Percentiles rank a stretch among this genome's conserved stretches.
Conservation (phyloP, 768 basidiomycete genomes). For the Erythrobasidium yunnanense region DNA sequence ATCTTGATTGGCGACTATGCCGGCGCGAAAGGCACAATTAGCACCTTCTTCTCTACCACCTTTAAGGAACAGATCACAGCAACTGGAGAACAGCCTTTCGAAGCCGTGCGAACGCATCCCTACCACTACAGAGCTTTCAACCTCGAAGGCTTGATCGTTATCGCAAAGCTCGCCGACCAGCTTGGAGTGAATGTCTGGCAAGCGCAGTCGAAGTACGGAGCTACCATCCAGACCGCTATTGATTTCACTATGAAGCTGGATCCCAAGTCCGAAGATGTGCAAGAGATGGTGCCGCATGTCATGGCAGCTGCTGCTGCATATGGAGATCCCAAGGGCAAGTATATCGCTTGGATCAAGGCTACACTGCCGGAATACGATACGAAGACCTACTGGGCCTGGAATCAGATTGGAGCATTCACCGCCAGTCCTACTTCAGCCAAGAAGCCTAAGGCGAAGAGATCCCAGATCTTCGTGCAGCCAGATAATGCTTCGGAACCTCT, state of each 20-base stretch:
- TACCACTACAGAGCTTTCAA: slow-evolving; percentile 62
- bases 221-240: slow-evolving; percentile 52
- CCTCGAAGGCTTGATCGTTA: slow-evolving; percentile 56
- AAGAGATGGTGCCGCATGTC: slow-evolving; percentile 52
- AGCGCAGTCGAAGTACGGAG: slow-evolving; percentile 47
- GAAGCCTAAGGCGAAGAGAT: background rate
- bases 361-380: slow-evolving; percentile 29
- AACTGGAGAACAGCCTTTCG: slow-evolving; percentile 56
- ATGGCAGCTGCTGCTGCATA: slow-evolving; percentile 53
- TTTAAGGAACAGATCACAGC: slow-evolving; percentile 51
- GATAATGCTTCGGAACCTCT: no score
- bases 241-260: slow-evolving; percentile 49
- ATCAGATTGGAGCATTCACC: slow-evolving; percentile 23
- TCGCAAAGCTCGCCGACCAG: slow-evolving; percentile 51
- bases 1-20: slow-evolving; percentile 49
- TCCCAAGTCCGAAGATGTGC: slow-evolving; percentile 45
- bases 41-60: slow-evolving; percentile 49
- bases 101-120: slow-evolving; percentile 53
- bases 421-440: background rate
- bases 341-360: slow-evolving; percentile 45
- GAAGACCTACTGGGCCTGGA: slow-evolving; percentile 22
- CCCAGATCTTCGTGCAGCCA: background rate
- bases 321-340: slow-evolving; percentile 56
- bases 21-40: slow-evolving; percentile 48
- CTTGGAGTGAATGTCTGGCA: slow-evolving; percentile 49